Evolutionary conservation across 441 rosid genomes (phyloP).

Genomic region (Geranium incanum): DNA sequence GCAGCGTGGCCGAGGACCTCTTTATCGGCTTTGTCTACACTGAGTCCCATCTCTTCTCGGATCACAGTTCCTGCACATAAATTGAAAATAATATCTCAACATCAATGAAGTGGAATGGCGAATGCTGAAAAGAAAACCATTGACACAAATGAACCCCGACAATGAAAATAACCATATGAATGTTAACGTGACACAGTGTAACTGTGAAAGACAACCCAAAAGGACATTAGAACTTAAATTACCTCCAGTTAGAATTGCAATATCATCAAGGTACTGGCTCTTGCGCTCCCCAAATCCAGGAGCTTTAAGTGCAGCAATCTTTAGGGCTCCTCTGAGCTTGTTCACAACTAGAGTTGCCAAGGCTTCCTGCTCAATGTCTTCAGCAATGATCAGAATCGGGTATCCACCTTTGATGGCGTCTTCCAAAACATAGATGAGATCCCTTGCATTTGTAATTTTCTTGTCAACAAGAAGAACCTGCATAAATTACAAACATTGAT

Average conservation of each 20-base stretch:
- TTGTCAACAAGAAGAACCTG: conserved; percentile 96
- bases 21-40: conserved; percentile 73
- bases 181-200: too few relatives aligned
- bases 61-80: conserved; percentile 62
- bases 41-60: conserved; percentile 83
- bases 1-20: conserved; percentile 79
- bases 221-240: neutral
- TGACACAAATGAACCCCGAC: neutral
- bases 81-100: conserved; percentile 10
- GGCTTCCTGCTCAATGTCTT: conserved; percentile 97
- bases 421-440: conserved; percentile 69
- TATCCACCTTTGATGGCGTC: conserved; percentile 74
- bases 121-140: neutral
- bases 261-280: conserved; percentile 93
- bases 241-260: conserved; percentile 92
- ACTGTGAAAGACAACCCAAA: neutral
- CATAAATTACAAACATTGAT: conserved; percentile 20
- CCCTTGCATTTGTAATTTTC: conserved; percentile 90
- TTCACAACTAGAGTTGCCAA: conserved; percentile 95
- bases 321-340: conserved; percentile 84
- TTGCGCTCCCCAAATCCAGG: conserved; percentile 97
- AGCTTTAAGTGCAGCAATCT: conserved; percentile 97
- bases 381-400: conserved; percentile 76
- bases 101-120: neutral
- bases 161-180: neutral